Evolutionary conservation across 768 basidiomycete species (phyloP), one percentile per base, ranked within the genome.

Genomic region (Gymnopilus junonius): DNA sequence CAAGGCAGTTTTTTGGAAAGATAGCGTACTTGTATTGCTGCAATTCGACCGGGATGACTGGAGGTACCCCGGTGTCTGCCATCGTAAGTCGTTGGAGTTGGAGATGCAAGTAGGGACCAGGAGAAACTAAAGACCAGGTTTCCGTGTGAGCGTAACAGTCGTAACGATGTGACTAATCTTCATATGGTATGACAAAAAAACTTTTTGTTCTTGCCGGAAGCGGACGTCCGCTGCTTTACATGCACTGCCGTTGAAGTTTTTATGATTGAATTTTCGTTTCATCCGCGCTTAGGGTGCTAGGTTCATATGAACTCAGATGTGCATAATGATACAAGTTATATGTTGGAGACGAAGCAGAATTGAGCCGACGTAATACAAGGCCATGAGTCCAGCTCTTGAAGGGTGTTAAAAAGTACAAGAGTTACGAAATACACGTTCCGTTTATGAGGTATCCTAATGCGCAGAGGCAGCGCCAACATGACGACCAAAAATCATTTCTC

Each of bases 11-110:
- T 20, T 5, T n/a, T 32, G 31, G 3, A 25, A 50, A 31, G 14
- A 25, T 7, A 17, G 77, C 86, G 45, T 69, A 92, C 89, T 92
- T 82, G 82, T 92, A 92, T 39, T 84, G 81, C 67, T 87, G 86
- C 53, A 92, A 76, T 56, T 82, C 79, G 0, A 73, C 40, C 1
- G 91, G 91, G 27, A 91, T 83, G 1, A 77, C 75, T 2, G 89
- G 89, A 3, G 89, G 86, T 3, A 83, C 74, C 5, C 85, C 87
- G 56, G 80, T 77, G 43, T 78, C 75, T n/a, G 76, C 55, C 76
- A 76, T 79, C 27, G 35, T 39, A 48, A 40, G 40, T n/a, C 12
- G 40, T 14, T 43, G 40, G 20, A 50, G 45, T 14, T 39, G 15
- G 42, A 54, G 42, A 12, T 15, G n/a, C n/a, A n/a, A n/a, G n/a